These are phyloP conservation scores for Drosera capensis DNA, from an alignment of 148 eudicot genomes.

Conservation along the genomic window DNA sequence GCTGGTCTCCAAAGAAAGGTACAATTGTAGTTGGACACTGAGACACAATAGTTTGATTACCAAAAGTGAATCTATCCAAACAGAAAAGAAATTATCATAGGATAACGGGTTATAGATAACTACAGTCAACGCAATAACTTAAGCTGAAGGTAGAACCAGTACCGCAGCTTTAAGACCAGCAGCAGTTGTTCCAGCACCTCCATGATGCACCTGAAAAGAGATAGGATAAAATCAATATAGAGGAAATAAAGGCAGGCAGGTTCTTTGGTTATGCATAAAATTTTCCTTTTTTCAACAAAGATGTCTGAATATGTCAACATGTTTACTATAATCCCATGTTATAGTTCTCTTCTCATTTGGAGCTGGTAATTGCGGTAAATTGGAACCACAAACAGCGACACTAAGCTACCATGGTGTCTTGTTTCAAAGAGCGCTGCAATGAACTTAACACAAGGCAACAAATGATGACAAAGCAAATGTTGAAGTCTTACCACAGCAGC, in stretches of 20 bases:
- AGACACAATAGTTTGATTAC: slow-evolving; percentile 2
- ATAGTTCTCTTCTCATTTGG: no score
- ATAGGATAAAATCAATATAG: neutral
- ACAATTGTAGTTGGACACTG: slow-evolving; percentile 93
- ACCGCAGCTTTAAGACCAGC: slow-evolving; percentile 82
- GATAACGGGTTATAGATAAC: neutral
- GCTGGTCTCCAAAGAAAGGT: slow-evolving; percentile 96
- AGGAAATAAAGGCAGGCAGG: neutral
- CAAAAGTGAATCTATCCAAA: neutral
- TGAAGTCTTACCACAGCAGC: slow-evolving; percentile 39
- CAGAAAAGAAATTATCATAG: slow-evolving; percentile 2
- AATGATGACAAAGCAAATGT: neutral
- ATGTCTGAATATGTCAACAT: no score
- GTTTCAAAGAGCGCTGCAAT: no score
- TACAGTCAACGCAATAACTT: neutral
- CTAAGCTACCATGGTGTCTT: neutral
- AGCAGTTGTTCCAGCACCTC: slow-evolving; percentile 82
- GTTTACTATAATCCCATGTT: no score
- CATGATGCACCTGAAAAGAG: slow-evolving; percentile 49
- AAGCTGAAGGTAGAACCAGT: slow-evolving; percentile 4
- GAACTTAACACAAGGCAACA: neutral
- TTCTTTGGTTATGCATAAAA: neutral
- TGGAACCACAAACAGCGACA: no score
- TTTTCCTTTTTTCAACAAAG: neutral
- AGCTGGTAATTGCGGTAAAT: no score